phyloP scores from a whole-genome alignment of 2,329 filamentous ascomycete species.

The Pseudogymnoascus sp. region DNA sequence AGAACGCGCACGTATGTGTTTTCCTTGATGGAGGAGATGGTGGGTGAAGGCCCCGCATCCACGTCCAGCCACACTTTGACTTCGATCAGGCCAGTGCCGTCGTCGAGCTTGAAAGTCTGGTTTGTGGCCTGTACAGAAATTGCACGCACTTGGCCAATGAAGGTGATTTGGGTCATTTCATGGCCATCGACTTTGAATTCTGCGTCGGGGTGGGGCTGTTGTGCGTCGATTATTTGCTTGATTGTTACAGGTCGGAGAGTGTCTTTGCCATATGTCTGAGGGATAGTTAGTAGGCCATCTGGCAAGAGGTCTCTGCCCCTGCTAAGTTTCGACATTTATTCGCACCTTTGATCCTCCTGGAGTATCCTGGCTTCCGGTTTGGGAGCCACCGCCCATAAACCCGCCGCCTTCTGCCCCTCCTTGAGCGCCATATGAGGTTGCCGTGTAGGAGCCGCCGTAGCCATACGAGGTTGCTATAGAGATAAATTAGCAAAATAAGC shows the following conservation, averaged over 20 bases:
- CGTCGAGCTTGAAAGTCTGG: slow-evolving; percentile 86
- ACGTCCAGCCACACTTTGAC: slow-evolving; percentile 72
- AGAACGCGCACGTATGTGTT: slow-evolving; percentile 79
- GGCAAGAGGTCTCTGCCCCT: slow-evolving; percentile 14
- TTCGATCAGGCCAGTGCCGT: slow-evolving; percentile 87
- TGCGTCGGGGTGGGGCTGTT: slow-evolving; percentile 63
- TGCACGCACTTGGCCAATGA: slow-evolving; percentile 85
- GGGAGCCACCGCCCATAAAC: slow-evolving; percentile 52
- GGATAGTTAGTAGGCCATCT: neutral
- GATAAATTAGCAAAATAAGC: neutral
- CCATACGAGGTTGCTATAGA: slow-evolving; percentile 24
- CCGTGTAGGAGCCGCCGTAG: slow-evolving; percentile 24
- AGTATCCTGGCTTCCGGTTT: slow-evolving; percentile 47
- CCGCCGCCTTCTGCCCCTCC: slow-evolving; percentile 54
- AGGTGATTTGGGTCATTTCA: slow-evolving; percentile 63
- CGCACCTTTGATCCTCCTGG: slow-evolving; percentile 38
- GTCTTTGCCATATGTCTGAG: slow-evolving; percentile 59
- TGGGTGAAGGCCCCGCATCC: slow-evolving; percentile 33
- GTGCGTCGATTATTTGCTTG: slow-evolving; percentile 83
- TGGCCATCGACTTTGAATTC: slow-evolving; percentile 78
- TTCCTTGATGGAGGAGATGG: slow-evolving; percentile 48
- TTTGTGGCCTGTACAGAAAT: slow-evolving; percentile 84
- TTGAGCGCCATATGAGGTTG: slow-evolving; percentile 36
- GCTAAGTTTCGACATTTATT: neutral
- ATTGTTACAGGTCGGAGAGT: slow-evolving; percentile 89